Conservation (phyloP, 441 rosid genomes). For the Euphorbia celastroides region DNA sequence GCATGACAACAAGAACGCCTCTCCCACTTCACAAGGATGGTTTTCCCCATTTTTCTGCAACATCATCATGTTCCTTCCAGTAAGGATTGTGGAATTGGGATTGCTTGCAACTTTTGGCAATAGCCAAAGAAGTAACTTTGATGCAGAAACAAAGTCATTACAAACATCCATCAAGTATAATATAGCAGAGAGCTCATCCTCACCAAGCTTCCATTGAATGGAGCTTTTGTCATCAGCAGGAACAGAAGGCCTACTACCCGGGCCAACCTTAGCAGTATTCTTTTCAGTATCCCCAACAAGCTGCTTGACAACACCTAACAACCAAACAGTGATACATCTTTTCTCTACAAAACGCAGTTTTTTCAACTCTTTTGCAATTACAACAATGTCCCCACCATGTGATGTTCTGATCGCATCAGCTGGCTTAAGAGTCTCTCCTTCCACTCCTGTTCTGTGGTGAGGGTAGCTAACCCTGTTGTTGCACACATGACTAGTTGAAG, state of each 20-base stretch:
- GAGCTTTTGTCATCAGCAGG: constrained; percentile 62
- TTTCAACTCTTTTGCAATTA: constrained; percentile 74
- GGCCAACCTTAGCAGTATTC: constrained; percentile 53
- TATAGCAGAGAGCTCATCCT: constrained; percentile 77
- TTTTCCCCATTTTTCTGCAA: constrained; percentile 62
- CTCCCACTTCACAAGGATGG: constrained; percentile 78
- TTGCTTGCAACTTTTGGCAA: constrained; percentile 69
- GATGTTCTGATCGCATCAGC: constrained; percentile 49
- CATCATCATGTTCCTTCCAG: constrained; percentile 63
- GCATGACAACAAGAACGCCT: constrained; percentile 73
- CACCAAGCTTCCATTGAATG: constrained; percentile 84
- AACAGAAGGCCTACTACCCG: constrained; percentile 46
- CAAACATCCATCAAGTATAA: constrained; percentile 79
- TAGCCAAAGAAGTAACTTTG: constrained; percentile 86
- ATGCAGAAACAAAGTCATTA: constrained; percentile 68
- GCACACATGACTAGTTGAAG: constrained; percentile 96
- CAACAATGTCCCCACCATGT: constrained; percentile 53
- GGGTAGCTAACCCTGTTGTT: constrained; percentile 59
- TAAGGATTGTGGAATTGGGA: constrained; percentile 53
- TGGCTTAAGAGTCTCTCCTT: constrained; percentile 49
- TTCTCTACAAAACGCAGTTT: constrained; percentile 75
- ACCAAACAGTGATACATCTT: constrained; percentile 76
- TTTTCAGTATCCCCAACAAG: constrained; percentile 84
- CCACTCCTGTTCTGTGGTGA: constrained; percentile 29
- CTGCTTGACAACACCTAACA: constrained; percentile 61